Base-by-base conservation (phyloP, 2,329 filamentous ascomycete genomes). In the Clonostachys sp. region DNA sequence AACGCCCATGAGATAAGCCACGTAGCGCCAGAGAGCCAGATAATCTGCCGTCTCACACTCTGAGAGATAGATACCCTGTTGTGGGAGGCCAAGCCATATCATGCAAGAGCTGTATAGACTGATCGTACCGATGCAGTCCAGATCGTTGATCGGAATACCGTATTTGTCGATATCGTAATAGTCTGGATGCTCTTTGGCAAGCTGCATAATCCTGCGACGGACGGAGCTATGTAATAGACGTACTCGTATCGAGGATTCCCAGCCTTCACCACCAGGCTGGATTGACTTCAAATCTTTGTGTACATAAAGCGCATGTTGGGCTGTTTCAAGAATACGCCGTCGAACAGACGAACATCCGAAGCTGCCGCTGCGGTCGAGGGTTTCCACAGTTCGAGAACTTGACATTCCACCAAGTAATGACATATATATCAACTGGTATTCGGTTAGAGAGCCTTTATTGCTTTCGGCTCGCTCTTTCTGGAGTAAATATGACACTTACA, bases 61-160 rank as follows among this genome's bases (percentile, higher is more conserved):
- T 0, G 75, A 74, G 24, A 88, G 67, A 53, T 70, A 83, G 47
- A 92, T 82, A 3, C 87, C 88, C 65, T 91, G 87, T 0, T 86
- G 74, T 0, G 87, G 87, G 5, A 91, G 73, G 20, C 79, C 78
- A 24, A 89, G 61, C 74, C 80, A 91, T 50, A 91, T 74, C 3
- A 90, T 63, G 0, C 78, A 78, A 1, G 81, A 74, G 1, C 82
- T 87, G 64, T 92, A 92, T 2, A 81, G 82, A 35, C 73, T 74
- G 50, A 91, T 84, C 2, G 88, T 91, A 12, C 74, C 85, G 34
- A 91, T 81, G 48, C 77, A 81, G 62, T 92, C 87, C 2, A 92
- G 74, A 55, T 91, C 85, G 55, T 87, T 91, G 60, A 91, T 83
- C 5, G 84, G 84, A 2, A 84, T 70, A 4, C 84, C 84, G 59